Percentiles rank a stretch among this genome's conserved stretches.
Conservation (phyloP, 2,329 filamentous ascomycete species). For the Colletotrichum truncatum region DNA sequence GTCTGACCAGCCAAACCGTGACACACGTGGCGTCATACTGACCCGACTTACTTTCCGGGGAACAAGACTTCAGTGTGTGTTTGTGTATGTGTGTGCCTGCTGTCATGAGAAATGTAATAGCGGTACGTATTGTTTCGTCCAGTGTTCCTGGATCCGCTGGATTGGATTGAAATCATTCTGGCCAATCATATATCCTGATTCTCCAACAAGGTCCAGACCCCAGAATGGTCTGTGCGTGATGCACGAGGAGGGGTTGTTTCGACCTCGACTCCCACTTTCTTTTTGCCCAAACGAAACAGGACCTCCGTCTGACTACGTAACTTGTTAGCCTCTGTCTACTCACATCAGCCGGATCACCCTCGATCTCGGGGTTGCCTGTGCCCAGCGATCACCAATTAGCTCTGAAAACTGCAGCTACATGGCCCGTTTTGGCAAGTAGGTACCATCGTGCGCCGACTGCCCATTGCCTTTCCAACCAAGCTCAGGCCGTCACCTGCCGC, state of each 20-base stretch:
- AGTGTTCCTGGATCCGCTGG: constrained; percentile 18
- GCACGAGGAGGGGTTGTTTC: constrained; percentile 24
- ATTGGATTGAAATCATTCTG: not conserved
- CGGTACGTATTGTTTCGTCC: not conserved
- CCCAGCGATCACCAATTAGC: not conserved
- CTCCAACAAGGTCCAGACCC: constrained; percentile 9
- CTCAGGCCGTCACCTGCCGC: constrained; percentile 6
- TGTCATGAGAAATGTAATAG: not conserved
- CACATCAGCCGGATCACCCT: constrained; percentile 6
- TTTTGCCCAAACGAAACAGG: not conserved
- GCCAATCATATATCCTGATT: not conserved
- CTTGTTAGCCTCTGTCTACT: not conserved
- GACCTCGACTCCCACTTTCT: constrained; percentile 22
- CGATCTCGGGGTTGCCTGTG: not conserved
- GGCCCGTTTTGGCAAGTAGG: not conserved
- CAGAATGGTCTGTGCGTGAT: constrained; percentile 15
- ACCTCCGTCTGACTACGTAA: not conserved
- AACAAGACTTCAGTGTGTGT: no score
- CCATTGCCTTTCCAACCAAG: not conserved
- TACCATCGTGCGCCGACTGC: not conserved
- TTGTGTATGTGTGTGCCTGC: not conserved
- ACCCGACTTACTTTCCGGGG: not conserved
- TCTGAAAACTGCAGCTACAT: constrained; percentile 22
- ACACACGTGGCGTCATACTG: constrained; percentile 27
- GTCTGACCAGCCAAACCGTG: constrained; percentile 1